Conservation (phyloP, 306 rosid genomes). For the Amphicarpaea edgeworthii region DNA sequence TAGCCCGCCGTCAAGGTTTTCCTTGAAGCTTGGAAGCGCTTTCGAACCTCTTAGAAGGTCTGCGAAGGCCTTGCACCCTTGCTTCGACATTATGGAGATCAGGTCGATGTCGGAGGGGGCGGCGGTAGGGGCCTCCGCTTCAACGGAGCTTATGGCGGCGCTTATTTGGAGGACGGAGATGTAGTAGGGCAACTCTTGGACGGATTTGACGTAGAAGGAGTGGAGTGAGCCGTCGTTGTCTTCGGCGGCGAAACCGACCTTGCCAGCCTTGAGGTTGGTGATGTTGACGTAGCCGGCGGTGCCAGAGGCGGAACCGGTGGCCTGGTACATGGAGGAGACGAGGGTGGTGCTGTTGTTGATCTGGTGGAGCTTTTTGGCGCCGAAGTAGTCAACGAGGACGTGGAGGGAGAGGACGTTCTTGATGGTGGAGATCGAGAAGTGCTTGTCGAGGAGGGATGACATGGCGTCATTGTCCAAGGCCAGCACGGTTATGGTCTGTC, state of each 20-base stretch:
- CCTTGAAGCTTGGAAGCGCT: constrained; percentile 63
- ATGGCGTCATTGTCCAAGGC: constrained; percentile 90
- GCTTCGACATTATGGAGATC: constrained; percentile 69
- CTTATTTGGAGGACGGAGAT: constrained; percentile 84
- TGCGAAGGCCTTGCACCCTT: constrained; percentile 88
- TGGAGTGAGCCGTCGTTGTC: constrained; percentile 66
- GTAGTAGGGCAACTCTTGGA: constrained; percentile 71
- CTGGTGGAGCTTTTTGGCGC: constrained; percentile 89
- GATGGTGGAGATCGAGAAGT: constrained; percentile 64
- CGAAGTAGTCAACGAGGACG: constrained; percentile 87
- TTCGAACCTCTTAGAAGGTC: constrained; percentile 64
- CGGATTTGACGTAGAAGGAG: constrained; percentile 72
- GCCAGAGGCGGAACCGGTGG: constrained; percentile 78
- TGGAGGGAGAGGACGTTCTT: constrained; percentile 91
- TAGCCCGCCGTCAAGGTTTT: constrained; percentile 75
- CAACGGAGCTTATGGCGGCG: constrained; percentile 74
- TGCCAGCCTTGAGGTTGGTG: constrained; percentile 80
- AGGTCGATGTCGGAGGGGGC: constrained; percentile 71
- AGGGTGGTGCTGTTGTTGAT: constrained; percentile 75
- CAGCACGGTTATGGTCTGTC: constrained; percentile 91
- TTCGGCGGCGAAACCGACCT: constrained; percentile 79
- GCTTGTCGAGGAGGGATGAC: constrained; percentile 70
- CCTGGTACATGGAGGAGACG: constrained; percentile 76
- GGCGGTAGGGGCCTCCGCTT: constrained; percentile 88
- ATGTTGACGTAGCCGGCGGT: constrained; percentile 89